A percentile compares a stretch with the other conserved stretches of the same genome.
Conservation (phyloP, 1,284 basidiomycete genomes). For the Tylopilus sp. region DNA sequence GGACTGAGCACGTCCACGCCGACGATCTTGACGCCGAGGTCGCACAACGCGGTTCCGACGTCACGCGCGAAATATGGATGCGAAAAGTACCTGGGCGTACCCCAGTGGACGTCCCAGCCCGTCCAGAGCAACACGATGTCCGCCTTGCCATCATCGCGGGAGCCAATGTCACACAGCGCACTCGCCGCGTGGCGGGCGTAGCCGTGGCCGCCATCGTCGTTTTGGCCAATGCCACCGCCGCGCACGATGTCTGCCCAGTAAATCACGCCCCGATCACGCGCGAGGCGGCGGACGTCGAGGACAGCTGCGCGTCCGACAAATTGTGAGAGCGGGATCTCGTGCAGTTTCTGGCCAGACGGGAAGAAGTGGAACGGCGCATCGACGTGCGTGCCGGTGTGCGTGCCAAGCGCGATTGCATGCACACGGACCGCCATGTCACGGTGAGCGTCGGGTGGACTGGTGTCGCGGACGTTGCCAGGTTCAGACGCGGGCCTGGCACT, state of each 20-base stretch:
- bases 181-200: neutral
- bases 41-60: constrained; percentile 46
- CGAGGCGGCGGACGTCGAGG: constrained; percentile 43
- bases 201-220: too few species aligned
- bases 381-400: constrained; percentile 58
- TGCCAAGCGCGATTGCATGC: constrained; percentile 29
- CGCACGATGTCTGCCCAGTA: constrained; percentile 42
- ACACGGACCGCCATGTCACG: constrained; percentile 21
- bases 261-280: constrained; percentile 43
- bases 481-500: neutral
- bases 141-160: constrained; percentile 34
- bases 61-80: constrained; percentile 59
- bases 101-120: constrained; percentile 58
- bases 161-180: constrained; percentile 18
- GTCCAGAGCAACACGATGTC: constrained; percentile 50
- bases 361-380: constrained; percentile 72
- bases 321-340: constrained; percentile 47
- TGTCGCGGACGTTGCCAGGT: neutral
- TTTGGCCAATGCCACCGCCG: too few species aligned
- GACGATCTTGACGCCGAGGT: constrained; percentile 48
- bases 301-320: constrained; percentile 51
- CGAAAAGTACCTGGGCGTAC: constrained; percentile 46
- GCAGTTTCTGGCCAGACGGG: constrained; percentile 47
- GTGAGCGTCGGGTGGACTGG: neutral
- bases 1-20: constrained; percentile 62